Conservation (phyloP, 2,329 filamentous ascomycete genomes). For the Xylariomycetidae sp. region DNA sequence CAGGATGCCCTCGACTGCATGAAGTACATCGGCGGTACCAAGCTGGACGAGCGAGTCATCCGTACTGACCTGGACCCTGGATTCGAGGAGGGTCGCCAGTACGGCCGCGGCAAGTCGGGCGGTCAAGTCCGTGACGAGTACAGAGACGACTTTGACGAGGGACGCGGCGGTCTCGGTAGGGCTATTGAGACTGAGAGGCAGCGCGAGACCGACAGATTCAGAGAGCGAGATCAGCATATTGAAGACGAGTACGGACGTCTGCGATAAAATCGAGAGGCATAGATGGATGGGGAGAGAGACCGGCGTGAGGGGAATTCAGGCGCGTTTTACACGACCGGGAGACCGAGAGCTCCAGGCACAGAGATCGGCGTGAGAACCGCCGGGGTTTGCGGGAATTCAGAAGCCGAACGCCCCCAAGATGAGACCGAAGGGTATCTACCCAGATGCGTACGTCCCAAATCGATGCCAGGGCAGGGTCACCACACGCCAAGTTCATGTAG, state of each 20-base stretch:
- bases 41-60: conserved; percentile 95
- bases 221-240: conserved; percentile 24
- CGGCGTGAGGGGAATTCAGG: too few species aligned
- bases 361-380: too few species aligned
- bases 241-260: conserved; percentile 55
- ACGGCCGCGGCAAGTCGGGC: conserved; percentile 89
- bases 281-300: too few species aligned
- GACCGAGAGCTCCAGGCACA: too few species aligned
- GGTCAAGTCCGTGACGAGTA: conserved; percentile 98
- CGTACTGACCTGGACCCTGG: conserved; percentile 92
- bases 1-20: conserved; percentile 95
- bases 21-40: conserved; percentile 97
- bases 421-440: too few species aligned
- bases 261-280: too few species aligned
- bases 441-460: too few species aligned
- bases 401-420: too few species aligned
- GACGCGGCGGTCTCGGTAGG: conserved; percentile 81
- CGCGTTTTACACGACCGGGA: too few species aligned
- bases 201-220: conserved; percentile 36
- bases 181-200: conserved; percentile 53
- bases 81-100: conserved; percentile 93
- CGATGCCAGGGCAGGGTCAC: too few species aligned
- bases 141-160: conserved; percentile 92
- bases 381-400: too few species aligned
- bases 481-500: too few species aligned